Base-by-base conservation (phyloP, 2,329 filamentous ascomycete species). In the Sporothrix dimorphospora region DNA sequence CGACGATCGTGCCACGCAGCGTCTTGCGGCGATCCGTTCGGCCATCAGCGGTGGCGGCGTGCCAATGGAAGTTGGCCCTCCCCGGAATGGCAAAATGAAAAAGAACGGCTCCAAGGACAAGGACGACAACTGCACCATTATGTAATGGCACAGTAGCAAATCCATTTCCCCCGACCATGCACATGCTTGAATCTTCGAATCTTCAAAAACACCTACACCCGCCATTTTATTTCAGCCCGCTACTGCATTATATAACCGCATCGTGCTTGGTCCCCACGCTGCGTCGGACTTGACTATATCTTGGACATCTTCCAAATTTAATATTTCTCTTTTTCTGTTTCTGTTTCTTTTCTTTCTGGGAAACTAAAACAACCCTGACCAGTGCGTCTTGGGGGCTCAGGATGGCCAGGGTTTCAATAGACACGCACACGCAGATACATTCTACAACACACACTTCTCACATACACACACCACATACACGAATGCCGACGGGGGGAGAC, bases 1-100 rank as follows among this genome's bases (percentile, higher is more conserved):
- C 63, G 94, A 98, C 78, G 93, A 96, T 77, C 89, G 94, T 72
- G 96, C 96, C 68, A 95, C 92, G 80, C 92, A 96, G 78, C 89
- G 96, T 34, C 86, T 99, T 70, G 90, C 92, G 24, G 93, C 94
- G 53, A 99, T 99, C 74, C 89, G 92, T 74, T 92, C 92, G 9
- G 95, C 96, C 12, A 92, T 94, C 40, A 88, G 85, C 75, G 87
- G 85, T 74, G 87, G 86, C 30, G 86, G 86, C 6, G 85, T 81
- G 1, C 85, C 87, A 0, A 88, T 88, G 85, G 87, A 88, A 9
- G 86, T 87, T 16, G 86, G 81, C 14, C 81, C 86, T n/a, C 82
- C 86, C 5, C 83, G 84, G 42, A 84, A 80, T 74, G 82, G 81
- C 72, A 89, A 88, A 77, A 82, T 85, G 75, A 83, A 81, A 78